Evolutionary conservation across 208 protist genomes (phyloP).

Genomic region (Entamoeba histolytica): DNA sequence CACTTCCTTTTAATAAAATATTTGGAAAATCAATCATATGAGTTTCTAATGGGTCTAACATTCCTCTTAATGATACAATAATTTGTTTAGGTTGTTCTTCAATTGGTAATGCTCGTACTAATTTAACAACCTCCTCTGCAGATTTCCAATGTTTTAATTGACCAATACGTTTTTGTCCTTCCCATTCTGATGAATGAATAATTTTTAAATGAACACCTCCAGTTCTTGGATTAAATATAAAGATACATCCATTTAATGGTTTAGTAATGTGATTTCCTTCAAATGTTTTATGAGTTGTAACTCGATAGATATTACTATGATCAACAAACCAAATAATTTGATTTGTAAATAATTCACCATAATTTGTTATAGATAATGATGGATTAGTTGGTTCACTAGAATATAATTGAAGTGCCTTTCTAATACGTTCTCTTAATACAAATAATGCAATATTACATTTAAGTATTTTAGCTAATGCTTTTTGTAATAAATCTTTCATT

Average conservation of each 20-base stretch:
- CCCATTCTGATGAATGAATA: slow-evolving; percentile 96
- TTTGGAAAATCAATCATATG: slow-evolving; percentile 96
- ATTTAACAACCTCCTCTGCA: slow-evolving; percentile 84
- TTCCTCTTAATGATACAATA: slow-evolving; percentile 91
- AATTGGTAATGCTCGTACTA: slow-evolving; percentile 58
- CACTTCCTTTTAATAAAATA: slow-evolving; percentile 95
- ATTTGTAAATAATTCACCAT: slow-evolving; percentile 93
- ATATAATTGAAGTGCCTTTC: slow-evolving; percentile 96
- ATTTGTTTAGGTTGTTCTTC: slow-evolving; percentile 98
- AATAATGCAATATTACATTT: slow-evolving; percentile 97
- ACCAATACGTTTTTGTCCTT: slow-evolving; percentile 94
- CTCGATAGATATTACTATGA: slow-evolving; percentile 95
- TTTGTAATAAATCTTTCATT: slow-evolving; percentile 81
- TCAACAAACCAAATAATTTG: slow-evolving; percentile 99
- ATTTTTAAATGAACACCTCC: slow-evolving; percentile 97
- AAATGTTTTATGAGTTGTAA: slow-evolving; percentile 96
- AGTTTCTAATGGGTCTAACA: slow-evolving; percentile 79
- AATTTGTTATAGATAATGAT: slow-evolving; percentile 86
- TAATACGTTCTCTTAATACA: slow-evolving; percentile 91
- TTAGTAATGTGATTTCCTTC: slow-evolving; percentile 86
- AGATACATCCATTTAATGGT: slow-evolving; percentile 89
- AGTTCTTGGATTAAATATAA: slow-evolving; percentile 97
- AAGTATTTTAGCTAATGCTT: slow-evolving; percentile 94
- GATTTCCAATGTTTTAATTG: slow-evolving; percentile 86
- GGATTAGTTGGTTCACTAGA: slow-evolving; percentile 95